Percentiles rank a stretch among this genome's conserved stretches.
Evolutionary conservation across 768 basidiomycete genomes (phyloP).

Genomic region (Tylopilus cervinicoccineus): DNA sequence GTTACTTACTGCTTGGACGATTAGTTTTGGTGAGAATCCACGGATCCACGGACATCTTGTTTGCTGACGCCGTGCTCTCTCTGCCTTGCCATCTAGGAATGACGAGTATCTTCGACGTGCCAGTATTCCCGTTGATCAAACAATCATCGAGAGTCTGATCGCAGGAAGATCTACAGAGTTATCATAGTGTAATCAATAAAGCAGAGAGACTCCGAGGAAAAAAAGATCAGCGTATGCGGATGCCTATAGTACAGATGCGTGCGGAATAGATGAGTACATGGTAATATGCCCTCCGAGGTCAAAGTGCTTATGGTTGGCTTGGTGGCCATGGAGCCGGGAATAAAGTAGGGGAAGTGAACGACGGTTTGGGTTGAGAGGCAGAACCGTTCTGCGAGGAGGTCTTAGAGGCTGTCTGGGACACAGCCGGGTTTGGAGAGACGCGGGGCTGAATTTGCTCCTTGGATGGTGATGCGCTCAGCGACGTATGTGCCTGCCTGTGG

Average conservation of each 20-base stretch:
- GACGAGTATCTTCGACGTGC: slow-evolving; percentile 44
- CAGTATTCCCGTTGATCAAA: slow-evolving; percentile 39
- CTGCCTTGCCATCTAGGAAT: slow-evolving; percentile 36
- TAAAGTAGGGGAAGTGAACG: slow-evolving; percentile 23
- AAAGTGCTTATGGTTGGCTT: slow-evolving; percentile 9
- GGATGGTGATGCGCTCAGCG: slow-evolving; percentile 23
- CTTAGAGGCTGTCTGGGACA: slow-evolving; percentile 3
- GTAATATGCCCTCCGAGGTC: neutral
- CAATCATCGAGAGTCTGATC: slow-evolving; percentile 40
- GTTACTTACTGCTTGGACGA: neutral
- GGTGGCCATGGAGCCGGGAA: slow-evolving; percentile 20
- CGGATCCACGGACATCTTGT: neutral
- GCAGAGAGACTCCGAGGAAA: neutral
- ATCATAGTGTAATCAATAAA: slow-evolving; percentile 13
- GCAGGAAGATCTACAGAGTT: slow-evolving; percentile 5
- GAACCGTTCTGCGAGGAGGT: slow-evolving; percentile 17
- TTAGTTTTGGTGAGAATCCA: slow-evolving; percentile 46
- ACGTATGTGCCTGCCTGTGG: slow-evolving; percentile 10
- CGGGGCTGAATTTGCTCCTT: slow-evolving; percentile 21
- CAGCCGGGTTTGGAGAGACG: slow-evolving; percentile 17
- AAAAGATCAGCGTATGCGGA: slow-evolving; percentile 13
- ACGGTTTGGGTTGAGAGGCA: slow-evolving; percentile 13
- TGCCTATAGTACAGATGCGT: slow-evolving; percentile 31
- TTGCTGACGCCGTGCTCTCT: neutral
- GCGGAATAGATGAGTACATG: slow-evolving; percentile 3